Conservation (phyloP, 2,329 filamentous ascomycete genomes). For the Coniochaeta hoffmannii region DNA sequence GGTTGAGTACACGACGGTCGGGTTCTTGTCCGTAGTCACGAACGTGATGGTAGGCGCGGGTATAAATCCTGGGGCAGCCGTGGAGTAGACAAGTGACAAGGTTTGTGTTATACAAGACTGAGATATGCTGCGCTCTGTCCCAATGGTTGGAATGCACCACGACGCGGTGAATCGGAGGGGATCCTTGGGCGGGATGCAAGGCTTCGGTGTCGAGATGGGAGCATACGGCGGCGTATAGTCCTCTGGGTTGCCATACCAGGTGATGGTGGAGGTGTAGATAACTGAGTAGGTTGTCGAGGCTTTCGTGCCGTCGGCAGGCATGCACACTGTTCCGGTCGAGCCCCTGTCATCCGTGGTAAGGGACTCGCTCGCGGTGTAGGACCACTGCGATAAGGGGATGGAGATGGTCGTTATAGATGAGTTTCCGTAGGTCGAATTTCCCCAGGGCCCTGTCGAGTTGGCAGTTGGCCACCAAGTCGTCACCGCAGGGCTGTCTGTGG, state of each 20-base stretch:
- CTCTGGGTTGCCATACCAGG: constrained; percentile 35
- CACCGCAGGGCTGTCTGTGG: background rate
- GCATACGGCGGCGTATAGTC: constrained; percentile 41
- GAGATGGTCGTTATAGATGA: background rate
- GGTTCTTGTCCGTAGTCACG: constrained; percentile 48
- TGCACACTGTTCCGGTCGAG: background rate
- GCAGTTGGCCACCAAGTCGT: background rate
- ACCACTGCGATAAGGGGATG: background rate
- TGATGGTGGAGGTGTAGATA: constrained; percentile 41
- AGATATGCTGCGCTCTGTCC: constrained; percentile 13
- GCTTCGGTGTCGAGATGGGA: constrained; percentile 28
- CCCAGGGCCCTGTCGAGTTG: background rate
- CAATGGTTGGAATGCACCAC: constrained; percentile 13
- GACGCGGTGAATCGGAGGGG: constrained; percentile 13
- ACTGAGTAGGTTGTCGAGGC: constrained; percentile 30
- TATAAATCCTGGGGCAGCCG: constrained; percentile 22
- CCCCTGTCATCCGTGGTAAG: background rate
- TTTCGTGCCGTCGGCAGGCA: background rate
- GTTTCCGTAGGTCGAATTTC: background rate
- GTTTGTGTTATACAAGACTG: constrained; percentile 22
- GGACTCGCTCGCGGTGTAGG: background rate
- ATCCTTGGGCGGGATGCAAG: constrained; percentile 22
- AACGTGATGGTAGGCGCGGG: constrained; percentile 30
- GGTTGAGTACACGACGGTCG: constrained; percentile 37
- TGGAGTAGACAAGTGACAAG: constrained; percentile 5